These are phyloP conservation scores for Panicum hallii DNA, from an alignment of 202 grass and related monocot genomes.

Conservation along the genomic window DNA sequence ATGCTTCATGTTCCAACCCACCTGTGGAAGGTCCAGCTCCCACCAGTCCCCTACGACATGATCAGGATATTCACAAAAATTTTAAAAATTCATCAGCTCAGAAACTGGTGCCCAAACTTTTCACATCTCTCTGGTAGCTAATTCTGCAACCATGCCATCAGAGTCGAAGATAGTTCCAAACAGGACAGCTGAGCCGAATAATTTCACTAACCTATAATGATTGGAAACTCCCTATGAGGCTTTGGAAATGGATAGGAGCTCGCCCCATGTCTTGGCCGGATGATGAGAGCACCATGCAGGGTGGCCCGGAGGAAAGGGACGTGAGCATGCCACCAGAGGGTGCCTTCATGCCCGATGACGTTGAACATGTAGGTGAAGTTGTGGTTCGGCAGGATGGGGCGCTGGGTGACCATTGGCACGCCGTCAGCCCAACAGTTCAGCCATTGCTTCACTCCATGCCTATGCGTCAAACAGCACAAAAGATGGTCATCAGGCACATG, in stretches of 20 bases:
- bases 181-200: not conserved
- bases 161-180: not conserved
- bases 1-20: not conserved
- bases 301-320: conserved; percentile 45
- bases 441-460: conserved; percentile 15
- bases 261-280: conserved; percentile 26
- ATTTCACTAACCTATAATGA: conserved; percentile 50
- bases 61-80: not conserved
- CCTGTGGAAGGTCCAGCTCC: conserved; percentile 48
- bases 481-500: not conserved
- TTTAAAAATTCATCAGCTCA: too few species aligned
- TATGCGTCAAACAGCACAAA: not conserved
- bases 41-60: conserved; percentile 57
- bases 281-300: conserved; percentile 50
- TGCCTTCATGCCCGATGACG: conserved; percentile 49
- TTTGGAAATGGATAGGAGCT: conserved; percentile 43
- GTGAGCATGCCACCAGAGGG: conserved; percentile 60
- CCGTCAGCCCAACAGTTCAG: conserved; percentile 57
- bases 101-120: not conserved
- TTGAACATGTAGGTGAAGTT: conserved; percentile 49
- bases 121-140: not conserved
- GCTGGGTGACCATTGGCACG: conserved; percentile 52
- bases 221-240: conserved; percentile 44
- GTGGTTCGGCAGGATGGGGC: conserved; percentile 41
- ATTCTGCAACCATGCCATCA: too few species aligned